phyloP scores from a whole-genome alignment of 228 moss, liverwort and hornwort genomes.

The Sphagnum magellanicum region DNA sequence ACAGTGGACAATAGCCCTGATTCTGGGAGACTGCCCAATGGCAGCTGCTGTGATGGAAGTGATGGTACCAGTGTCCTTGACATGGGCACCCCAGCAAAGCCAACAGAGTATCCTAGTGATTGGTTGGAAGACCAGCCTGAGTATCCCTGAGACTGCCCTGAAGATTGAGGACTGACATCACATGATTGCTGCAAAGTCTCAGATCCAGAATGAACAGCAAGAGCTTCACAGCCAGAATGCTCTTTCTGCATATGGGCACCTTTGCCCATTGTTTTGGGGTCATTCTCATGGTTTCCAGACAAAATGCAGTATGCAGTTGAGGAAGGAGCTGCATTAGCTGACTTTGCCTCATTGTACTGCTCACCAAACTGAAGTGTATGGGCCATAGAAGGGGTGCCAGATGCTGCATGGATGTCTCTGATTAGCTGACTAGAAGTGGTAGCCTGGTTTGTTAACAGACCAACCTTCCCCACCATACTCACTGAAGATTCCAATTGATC shows the following conservation, averaged over 20 bases:
- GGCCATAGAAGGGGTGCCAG: too few relatives aligned
- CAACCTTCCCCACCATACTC: conserved; percentile 16
- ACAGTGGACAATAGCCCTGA: conserved; percentile 14
- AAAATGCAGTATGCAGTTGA: too few relatives aligned
- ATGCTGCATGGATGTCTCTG: conserved; percentile 9
- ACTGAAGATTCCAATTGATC: conserved; percentile 15
- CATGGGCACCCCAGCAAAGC: conserved; percentile 15
- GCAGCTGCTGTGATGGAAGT: conserved; percentile 1
- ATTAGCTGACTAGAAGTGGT: conserved; percentile 31
- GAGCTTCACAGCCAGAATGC: too few relatives aligned
- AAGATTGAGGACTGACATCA: not conserved
- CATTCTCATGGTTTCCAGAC: too few relatives aligned
- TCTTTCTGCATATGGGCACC: too few relatives aligned
- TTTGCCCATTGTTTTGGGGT: too few relatives aligned
- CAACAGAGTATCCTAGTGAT: conserved; percentile 14
- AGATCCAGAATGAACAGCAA: too few relatives aligned
- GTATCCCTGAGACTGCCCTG: conserved; percentile 15
- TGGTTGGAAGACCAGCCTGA: conserved; percentile 24
- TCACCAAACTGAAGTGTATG: conserved; percentile 5
- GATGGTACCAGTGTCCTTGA: conserved; percentile 11
- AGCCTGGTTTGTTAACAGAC: conserved; percentile 25
- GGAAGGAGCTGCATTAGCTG: conserved; percentile 12
- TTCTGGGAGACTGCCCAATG: conserved; percentile 11
- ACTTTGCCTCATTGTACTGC: conserved; percentile 39
- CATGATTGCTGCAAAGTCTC: conserved; percentile 1